Evolutionary conservation across 768 basidiomycete species (phyloP).

Genomic region (Mrakia blollopis): DNA sequence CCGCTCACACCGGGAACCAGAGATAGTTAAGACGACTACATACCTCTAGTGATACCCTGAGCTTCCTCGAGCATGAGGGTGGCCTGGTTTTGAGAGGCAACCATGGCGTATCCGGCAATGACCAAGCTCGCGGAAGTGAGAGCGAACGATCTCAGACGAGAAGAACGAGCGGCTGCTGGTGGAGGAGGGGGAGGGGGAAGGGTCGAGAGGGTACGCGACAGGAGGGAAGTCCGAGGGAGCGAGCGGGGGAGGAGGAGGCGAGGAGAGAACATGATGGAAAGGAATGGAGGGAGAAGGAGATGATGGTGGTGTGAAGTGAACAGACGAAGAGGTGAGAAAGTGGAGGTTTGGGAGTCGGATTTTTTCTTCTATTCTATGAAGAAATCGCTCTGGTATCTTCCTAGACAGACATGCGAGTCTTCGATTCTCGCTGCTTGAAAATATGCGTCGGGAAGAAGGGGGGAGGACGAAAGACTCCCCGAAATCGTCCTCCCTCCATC

Average conservation of each 20-base stretch:
- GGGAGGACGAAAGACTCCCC: no score
- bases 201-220: not conserved
- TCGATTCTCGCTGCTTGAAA: no score
- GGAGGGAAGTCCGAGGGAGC: not conserved
- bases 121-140: not conserved
- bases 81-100: slow-evolving; percentile 4
- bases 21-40: not conserved
- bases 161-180: not conserved
- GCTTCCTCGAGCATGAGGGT: slow-evolving; percentile 14
- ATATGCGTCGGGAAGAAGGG: no score
- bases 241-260: not conserved
- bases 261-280: not conserved
- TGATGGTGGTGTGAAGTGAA: not conserved
- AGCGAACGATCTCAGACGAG: slow-evolving; percentile 7
- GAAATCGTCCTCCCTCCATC: not conserved
- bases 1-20: not conserved
- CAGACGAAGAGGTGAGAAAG: not conserved
- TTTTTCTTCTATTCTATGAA: no score
- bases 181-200: not conserved
- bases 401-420: no score
- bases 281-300: not conserved
- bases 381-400: no score
- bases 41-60: slow-evolving; percentile 3
- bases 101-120: slow-evolving; percentile 10
- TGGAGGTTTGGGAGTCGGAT: not conserved